Evolutionary conservation across 1,284 basidiomycete species (phyloP).

Genomic region (Mycena citricolor): DNA sequence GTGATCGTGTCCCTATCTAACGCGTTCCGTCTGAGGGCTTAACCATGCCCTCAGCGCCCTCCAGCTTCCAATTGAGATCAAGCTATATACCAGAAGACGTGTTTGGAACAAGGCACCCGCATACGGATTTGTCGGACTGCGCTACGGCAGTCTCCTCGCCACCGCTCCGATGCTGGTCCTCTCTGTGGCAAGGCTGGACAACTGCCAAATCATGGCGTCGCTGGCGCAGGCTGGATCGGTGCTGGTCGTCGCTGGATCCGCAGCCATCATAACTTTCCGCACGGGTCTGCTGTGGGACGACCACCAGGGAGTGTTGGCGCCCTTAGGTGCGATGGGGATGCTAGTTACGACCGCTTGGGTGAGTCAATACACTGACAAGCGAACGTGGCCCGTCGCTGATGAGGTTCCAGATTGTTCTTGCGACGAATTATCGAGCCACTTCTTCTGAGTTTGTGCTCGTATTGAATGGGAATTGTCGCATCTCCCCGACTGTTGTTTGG

Average conservation of each 20-base stretch:
- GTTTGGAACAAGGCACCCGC: no score
- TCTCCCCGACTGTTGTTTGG: conserved; percentile 4
- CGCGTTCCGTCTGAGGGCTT: background rate
- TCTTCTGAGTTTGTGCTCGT: background rate
- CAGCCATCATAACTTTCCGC: conserved; percentile 15
- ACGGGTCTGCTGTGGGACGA: conserved; percentile 9
- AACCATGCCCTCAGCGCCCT: no score
- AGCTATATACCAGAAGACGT: no score
- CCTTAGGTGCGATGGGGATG: background rate
- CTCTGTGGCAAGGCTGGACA: background rate
- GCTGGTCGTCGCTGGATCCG: conserved; percentile 11
- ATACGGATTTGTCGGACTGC: conserved; percentile 12
- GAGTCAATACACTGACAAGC: background rate
- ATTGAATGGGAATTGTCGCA: conserved; percentile 8
- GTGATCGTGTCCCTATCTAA: background rate
- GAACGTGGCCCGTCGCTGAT: background rate
- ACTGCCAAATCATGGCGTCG: conserved; percentile 15
- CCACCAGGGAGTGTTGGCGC: background rate
- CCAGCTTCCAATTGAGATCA: no score
- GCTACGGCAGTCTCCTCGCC: conserved; percentile 16
- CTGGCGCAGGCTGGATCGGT: conserved; percentile 3
- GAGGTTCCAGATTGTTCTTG: conserved; percentile 1
- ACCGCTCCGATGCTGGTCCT: conserved; percentile 11
- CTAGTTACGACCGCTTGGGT: conserved; percentile 6
- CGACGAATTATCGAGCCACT: conserved; percentile 7